Evolutionary conservation across 345 rosid genomes (phyloP).

Genomic region (Rhizophora mangle): DNA sequence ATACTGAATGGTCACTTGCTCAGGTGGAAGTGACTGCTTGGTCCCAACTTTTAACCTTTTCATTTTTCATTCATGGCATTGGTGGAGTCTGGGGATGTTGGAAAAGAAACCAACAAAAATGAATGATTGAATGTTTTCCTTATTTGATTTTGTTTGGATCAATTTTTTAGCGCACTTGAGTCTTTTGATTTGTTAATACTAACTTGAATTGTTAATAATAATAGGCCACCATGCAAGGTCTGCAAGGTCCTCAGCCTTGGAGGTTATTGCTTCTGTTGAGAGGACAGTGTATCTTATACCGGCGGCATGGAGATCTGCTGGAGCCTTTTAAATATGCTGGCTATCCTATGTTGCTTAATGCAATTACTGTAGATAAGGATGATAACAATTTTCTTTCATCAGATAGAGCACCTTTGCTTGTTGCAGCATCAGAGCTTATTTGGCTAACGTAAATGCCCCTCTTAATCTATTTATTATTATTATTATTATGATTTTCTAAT

Average conservation of each 20-base stretch:
- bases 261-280: slow-evolving; percentile 87
- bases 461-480: neutral
- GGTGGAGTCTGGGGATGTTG: too few relatives aligned
- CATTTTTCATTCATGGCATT: too few relatives aligned
- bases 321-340: slow-evolving; percentile 99
- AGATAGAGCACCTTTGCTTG: slow-evolving; percentile 90
- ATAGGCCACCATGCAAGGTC: slow-evolving; percentile 98
- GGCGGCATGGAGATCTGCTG: slow-evolving; percentile 75
- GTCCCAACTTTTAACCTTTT: too few relatives aligned
- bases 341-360: slow-evolving; percentile 95
- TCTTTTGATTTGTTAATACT: neutral
- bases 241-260: slow-evolving; percentile 99
- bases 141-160: too few relatives aligned
- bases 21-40: too few relatives aligned
- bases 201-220: slow-evolving; percentile 37
- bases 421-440: slow-evolving; percentile 97
- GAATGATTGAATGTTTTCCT: too few relatives aligned
- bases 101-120: too few relatives aligned
- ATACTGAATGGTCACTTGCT: too few relatives aligned
- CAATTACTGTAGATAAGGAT: slow-evolving; percentile 82
- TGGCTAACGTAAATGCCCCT: slow-evolving; percentile 70
- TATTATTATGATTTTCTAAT: slow-evolving; percentile 8
- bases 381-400: slow-evolving; percentile 89
- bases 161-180: too few relatives aligned
- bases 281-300: slow-evolving; percentile 94